Base-by-base conservation (phyloP, 75 land plant species). In the Cryptomeria japonica region DNA sequence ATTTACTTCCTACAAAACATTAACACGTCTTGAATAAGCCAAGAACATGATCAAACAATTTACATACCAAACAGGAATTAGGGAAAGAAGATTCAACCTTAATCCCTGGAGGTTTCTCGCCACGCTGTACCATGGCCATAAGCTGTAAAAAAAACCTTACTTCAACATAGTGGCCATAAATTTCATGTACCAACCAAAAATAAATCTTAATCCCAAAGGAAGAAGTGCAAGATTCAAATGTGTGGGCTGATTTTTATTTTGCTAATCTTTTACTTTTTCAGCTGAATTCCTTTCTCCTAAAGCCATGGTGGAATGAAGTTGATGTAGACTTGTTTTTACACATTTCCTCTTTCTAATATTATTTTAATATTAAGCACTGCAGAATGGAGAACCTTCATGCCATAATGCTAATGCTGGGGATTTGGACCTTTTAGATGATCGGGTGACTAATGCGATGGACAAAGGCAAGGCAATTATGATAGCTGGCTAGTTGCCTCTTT, bases 61-160 rank as follows among this genome's bases (percentile, higher is more conserved):
- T 28, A 73, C 10, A n/a, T 42, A 28, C 38, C 39, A 36, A 34
- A 77, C 39, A 84, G 42, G 25, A 39, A 10, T 49, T 85, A 86
- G 16, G 6, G 19, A 89, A n/a, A 56, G 34, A 87, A 87, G 18
- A 19, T 68, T 56, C 86, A 86, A 94, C 96, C 88, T 91, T 89
- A 31, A 94, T 91, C 25, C 90, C 90, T 19, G 94, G 85, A 87
- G 96, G 93, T 86, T 86, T 93, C 86, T 94, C 94, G 55, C 96
- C 96, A 90, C 92, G 89, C 73, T 92, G 91, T 31, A 92, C 34
- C 94, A 93, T 94, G 42, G 92, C 88, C 92, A 94, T 89, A 18
- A 94, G 89, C 95, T 93, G 92, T 42, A 36, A 88, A 70, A 55
- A 77, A 12, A 44, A 38, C 22, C n/a, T 22, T 46, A 42, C 46